A percentile compares a stretch with the other conserved stretches of the same genome.
phyloP scores from a whole-genome alignment of 192 early-diverging fungal genomes.

The Rhizophagus prolifer region DNA sequence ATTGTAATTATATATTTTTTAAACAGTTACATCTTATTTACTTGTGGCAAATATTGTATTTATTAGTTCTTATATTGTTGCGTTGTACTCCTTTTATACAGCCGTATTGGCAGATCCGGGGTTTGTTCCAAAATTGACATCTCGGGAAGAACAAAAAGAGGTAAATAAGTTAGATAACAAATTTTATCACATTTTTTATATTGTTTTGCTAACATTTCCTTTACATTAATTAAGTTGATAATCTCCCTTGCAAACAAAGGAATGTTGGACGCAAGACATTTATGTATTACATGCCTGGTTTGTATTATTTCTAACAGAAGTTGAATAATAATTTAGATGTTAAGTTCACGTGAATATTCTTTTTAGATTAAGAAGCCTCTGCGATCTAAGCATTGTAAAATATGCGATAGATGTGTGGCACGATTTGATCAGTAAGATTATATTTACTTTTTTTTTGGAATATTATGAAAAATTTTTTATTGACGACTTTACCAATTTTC shows the following conservation, averaged over 20 bases:
- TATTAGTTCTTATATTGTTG: constrained; percentile 52
- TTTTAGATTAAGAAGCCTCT: constrained; percentile 76
- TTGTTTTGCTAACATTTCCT: too few species aligned
- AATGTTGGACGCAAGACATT: constrained; percentile 72
- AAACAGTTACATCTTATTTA: constrained; percentile 60
- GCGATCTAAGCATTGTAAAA: constrained; percentile 91
- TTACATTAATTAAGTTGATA: constrained; percentile 38
- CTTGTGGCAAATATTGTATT: constrained; percentile 68
- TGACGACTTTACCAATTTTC: neutral
- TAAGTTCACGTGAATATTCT: neutral
- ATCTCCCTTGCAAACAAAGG: constrained; percentile 67
- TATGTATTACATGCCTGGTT: constrained; percentile 84
- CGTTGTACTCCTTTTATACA: constrained; percentile 78
- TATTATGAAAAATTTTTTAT: neutral
- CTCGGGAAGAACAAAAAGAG: constrained; percentile 45
- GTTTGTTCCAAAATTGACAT: constrained; percentile 59
- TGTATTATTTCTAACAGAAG: constrained; percentile 24
- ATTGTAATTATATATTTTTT: neutral
- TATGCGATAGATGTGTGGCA: constrained; percentile 91
- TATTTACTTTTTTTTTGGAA: neutral
- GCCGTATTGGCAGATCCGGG: constrained; percentile 77
- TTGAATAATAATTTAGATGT: neutral
- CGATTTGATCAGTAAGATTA: constrained; percentile 88
- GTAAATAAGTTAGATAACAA: neutral
- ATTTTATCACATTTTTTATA: neutral